Evolutionary conservation across 2,329 filamentous ascomycete genomes (phyloP), one percentile per base, ranked within the genome.

Genomic region (Penicillium sp.): DNA sequence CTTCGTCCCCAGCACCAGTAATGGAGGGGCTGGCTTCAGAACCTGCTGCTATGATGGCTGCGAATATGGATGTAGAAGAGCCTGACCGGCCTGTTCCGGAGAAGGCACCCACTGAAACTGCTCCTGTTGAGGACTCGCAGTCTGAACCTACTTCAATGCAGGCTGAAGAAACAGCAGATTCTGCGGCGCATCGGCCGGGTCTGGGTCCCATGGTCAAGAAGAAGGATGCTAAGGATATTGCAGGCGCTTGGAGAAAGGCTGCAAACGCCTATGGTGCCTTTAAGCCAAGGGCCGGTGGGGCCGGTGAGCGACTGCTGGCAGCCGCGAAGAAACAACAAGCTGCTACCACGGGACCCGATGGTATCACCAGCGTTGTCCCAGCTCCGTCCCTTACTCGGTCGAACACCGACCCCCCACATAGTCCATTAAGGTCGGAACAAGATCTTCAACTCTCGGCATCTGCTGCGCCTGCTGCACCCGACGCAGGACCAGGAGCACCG

Each of bases 161-260:
- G 12, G 52, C 70, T 10, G 70, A 66, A 77, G 77, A 70, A 69
- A 73, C 61, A 69, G 79, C 80, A 25, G 77, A 79, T 38, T 68
- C 70, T 25, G 77, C 79, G 37, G 68, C 71, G 27, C 75, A 78
- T 57, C 77, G 88, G n/a, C 89, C 89, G 14, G 90, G 89, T 1
- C 78, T 95, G 6, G 89, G 89, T 0, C 89, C 90, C 2, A 95
- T 95, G 91, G 86, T 96, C 61, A 92, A 89, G 70, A 82, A 86
- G 55, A 89, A 88, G 64, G 85, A 83, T 1, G 83, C 80, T 54
- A 79, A 77, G n/a, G 69, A 93, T 49, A 77, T 93, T 60, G 88
- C 88, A 16, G 85, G 81, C 30, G 79, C 81, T 5, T 81, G 96
- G 53, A 87, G 88, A 72, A 95, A 89, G 69, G 89, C 89, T 19